Evolutionary conservation across 2,329 filamentous ascomycete species (phyloP), one percentile per base, ranked within the genome.

Genomic region (Hyphodiscus sp.): DNA sequence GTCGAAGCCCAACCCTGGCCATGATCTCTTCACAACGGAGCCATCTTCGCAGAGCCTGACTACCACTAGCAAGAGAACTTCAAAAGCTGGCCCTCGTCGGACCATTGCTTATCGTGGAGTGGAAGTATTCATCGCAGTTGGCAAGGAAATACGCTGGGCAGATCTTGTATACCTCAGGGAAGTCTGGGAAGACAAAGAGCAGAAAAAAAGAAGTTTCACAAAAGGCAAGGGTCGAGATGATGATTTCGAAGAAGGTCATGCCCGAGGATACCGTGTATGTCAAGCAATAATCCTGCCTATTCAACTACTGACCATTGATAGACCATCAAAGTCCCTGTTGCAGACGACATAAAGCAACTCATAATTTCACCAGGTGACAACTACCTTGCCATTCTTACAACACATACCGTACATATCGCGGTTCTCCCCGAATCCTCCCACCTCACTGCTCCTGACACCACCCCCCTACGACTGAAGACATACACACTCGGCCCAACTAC

Each of bases 401-500:
- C 85, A 10, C 88, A 96, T 67, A 96, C 91, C 1, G 82, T 95
- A 43, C 90, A 95, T 67, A 85, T 97, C 62, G 86, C 89, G 52
- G 76, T 91, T n/a, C 77, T 97, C 4, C 92, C 92, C 23, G 87
- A 95, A 61, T 76, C 86, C 0, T 83, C 86, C 9, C 86, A 91
- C 64, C 81, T 96, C 30, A 83, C 82, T 16, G 80, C 82, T 55
- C 76, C 79, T 45, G 89, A 92, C 64, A 75, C 72, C 46, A 77
- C 80, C 10, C 82, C 85, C 5, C 77, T 96, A 64, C 89, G 88
- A 65, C 78, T 91, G 29, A 95, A 89, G 69, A 89, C 89, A 50
- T 95, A 89, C 72, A 92, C 92, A 19, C 77, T 97, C n/a, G 92
- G 92, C 1, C 91, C 91, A 29, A 95, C 90, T 2, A 91, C 87